These are phyloP conservation scores for Aspergillus aculeatinus DNA, from an alignment of 2,329 filamentous ascomycete genomes.

Conservation along the genomic window DNA sequence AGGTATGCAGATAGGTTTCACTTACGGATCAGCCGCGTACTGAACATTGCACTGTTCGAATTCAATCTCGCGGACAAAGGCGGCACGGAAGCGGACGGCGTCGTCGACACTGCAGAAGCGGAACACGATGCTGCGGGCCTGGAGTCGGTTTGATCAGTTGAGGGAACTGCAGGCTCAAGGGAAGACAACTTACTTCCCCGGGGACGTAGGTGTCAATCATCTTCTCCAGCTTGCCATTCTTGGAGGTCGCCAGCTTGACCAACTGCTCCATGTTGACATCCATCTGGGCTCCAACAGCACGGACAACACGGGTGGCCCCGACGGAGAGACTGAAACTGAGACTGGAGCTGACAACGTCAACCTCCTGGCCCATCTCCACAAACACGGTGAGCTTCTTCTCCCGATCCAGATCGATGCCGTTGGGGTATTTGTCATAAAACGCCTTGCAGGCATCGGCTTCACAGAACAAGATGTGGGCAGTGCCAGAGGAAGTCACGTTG, in stretches of 20 bases:
- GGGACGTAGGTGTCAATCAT: conserved; percentile 44
- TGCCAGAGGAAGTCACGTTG: conserved; percentile 19
- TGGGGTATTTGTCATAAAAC: conserved; percentile 38
- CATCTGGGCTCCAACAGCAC: conserved; percentile 43
- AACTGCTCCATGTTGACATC: conserved; percentile 40
- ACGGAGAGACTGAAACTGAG: conserved; percentile 42
- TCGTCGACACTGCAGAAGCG: conserved; percentile 50
- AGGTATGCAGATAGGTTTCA: not conserved
- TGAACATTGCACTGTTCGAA: conserved; percentile 49
- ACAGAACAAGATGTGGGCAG: conserved; percentile 39
- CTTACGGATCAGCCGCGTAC: conserved; percentile 46
- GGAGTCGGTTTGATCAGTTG: not conserved
- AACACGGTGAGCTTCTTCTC: conserved; percentile 33
- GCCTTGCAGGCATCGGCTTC: conserved; percentile 33
- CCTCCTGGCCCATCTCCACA: conserved; percentile 39
- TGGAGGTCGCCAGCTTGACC: conserved; percentile 38
- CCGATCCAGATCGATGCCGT: conserved; percentile 37
- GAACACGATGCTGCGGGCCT: conserved; percentile 48
- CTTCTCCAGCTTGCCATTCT: conserved; percentile 46
- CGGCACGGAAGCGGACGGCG: conserved; percentile 46
- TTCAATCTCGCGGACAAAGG: conserved; percentile 40
- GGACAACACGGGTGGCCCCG: conserved; percentile 48
- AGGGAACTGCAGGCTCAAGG: not conserved
- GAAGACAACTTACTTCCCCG: conserved; percentile 39
- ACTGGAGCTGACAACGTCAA: conserved; percentile 43